Conservation (phyloP, 768 basidiomycete species). For the Gyrodon lividus region DNA sequence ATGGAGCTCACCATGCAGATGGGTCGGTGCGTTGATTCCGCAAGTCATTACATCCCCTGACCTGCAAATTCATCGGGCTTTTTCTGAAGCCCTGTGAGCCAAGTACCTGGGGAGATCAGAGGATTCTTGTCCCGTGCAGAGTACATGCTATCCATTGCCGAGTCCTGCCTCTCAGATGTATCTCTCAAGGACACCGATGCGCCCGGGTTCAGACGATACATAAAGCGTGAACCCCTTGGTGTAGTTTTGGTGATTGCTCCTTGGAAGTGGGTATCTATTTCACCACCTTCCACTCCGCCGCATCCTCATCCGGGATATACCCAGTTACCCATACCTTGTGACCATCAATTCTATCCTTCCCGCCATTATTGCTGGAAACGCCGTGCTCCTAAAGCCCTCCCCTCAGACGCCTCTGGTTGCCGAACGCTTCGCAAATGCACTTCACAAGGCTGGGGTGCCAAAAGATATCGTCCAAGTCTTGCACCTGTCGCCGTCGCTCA, state of each 20-base stretch:
- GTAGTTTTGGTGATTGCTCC: slow-evolving; percentile 87
- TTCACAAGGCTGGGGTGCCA: slow-evolving; percentile 78
- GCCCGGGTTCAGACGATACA: slow-evolving; percentile 80
- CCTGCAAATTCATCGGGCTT: neutral
- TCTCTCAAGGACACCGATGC: slow-evolving; percentile 73
- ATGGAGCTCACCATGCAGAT: slow-evolving; percentile 85
- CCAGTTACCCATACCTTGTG: slow-evolving; percentile 85
- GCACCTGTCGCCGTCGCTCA: slow-evolving; percentile 66
- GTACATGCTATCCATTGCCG: slow-evolving; percentile 85
- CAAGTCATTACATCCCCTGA: neutral
- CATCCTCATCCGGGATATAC: neutral
- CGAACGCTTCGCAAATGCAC: slow-evolving; percentile 71
- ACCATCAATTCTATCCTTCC: slow-evolving; percentile 92
- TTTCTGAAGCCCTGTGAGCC: slow-evolving; percentile 66
- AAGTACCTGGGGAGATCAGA: slow-evolving; percentile 74
- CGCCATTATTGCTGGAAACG: slow-evolving; percentile 86
- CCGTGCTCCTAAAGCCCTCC: slow-evolving; percentile 91
- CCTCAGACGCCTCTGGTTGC: slow-evolving; percentile 93
- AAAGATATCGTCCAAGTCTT: slow-evolving; percentile 69
- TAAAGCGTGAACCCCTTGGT: slow-evolving; percentile 81
- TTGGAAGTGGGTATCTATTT: slow-evolving; percentile 72
- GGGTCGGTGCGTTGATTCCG: slow-evolving; percentile 64
- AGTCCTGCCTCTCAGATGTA: slow-evolving; percentile 70
- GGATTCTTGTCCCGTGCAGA: slow-evolving; percentile 80
- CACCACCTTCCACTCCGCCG: neutral